A percentile compares a stretch with the other conserved stretches of the same genome.
Evolutionary conservation across 1,139 yeast genomes (phyloP).

Genomic region (Candida anutae): DNA sequence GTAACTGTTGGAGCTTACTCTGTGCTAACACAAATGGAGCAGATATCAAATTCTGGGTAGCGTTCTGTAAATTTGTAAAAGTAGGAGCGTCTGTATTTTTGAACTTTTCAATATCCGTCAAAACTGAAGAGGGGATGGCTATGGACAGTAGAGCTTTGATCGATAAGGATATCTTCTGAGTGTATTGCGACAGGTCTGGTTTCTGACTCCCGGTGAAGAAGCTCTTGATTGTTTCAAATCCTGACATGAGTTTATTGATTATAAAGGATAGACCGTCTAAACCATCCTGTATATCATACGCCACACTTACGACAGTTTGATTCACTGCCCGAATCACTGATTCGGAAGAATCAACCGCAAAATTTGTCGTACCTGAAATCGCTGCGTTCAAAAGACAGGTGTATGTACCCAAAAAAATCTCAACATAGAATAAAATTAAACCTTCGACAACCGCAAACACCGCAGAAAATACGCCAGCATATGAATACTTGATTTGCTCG

Average conservation of each 20-base stretch:
- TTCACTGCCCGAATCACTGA: conserved; percentile 53
- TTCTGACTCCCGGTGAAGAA: conserved; percentile 34
- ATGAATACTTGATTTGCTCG: conserved; percentile 5
- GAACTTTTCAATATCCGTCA: conserved; percentile 7
- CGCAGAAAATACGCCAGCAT: conserved; percentile 13
- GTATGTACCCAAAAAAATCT: conserved; percentile 75
- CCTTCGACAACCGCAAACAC: conserved; percentile 53
- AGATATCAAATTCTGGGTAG: conserved; percentile 7
- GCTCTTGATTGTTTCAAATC: conserved; percentile 38
- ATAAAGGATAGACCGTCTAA: conserved; percentile 44
- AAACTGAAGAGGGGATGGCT: conserved; percentile 41
- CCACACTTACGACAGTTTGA: conserved; percentile 43
- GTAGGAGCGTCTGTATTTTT: conserved; percentile 7
- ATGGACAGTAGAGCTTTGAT: conserved; percentile 48
- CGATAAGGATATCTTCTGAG: conserved; percentile 49
- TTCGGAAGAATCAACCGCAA: conserved; percentile 69
- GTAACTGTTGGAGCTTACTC: not conserved
- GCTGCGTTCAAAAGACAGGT: conserved; percentile 74
- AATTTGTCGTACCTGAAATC: conserved; percentile 61
- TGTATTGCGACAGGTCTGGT: conserved; percentile 5
- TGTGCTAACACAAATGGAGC: conserved; percentile 8
- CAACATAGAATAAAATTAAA: conserved; percentile 57
- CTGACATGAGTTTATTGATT: conserved; percentile 41
- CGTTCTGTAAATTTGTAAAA: conserved; percentile 8
- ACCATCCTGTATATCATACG: conserved; percentile 58